Evolutionary conservation across 768 basidiomycete species (phyloP).

Genomic region (Boletus rubroflammeus): DNA sequence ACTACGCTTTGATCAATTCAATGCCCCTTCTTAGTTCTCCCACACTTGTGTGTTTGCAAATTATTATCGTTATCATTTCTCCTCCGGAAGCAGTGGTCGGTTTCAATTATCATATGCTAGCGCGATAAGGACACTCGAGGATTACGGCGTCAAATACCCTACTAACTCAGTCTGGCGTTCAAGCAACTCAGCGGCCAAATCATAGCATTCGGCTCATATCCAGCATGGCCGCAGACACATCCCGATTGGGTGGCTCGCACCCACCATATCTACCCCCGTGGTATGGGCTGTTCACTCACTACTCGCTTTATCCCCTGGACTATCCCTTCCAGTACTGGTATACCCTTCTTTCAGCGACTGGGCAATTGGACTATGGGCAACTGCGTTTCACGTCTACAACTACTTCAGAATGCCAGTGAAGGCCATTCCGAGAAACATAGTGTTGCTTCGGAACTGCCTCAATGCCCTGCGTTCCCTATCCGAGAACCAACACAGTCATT

Average conservation of each 20-base stretch:
- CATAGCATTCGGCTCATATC: neutral
- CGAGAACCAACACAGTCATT: conserved; percentile 54
- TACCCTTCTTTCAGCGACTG: conserved; percentile 1
- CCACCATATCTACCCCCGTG: conserved; percentile 13
- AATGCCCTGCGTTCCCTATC: conserved; percentile 46
- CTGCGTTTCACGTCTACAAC: conserved; percentile 16
- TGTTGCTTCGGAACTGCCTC: neutral
- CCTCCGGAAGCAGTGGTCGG: neutral
- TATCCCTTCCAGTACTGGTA: neutral
- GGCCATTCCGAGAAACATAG: conserved; percentile 1
- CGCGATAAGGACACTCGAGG: neutral
- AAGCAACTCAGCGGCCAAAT: neutral
- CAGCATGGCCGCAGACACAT: neutral
- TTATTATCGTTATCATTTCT: neutral
- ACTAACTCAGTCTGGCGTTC: neutral
- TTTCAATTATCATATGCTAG: conserved; percentile 14
- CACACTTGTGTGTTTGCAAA: conserved; percentile 4
- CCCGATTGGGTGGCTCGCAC: conserved; percentile 11
- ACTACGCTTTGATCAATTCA: conserved; percentile 12
- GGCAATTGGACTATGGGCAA: conserved; percentile 23
- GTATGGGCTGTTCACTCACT: conserved; percentile 8
- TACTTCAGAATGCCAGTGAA: neutral
- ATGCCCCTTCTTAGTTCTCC: neutral
- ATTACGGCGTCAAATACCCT: conserved; percentile 10
- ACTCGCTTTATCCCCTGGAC: neutral